Conservation (phyloP, 2,329 filamentous ascomycete genomes). For the Aurifilum marmelostoma region DNA sequence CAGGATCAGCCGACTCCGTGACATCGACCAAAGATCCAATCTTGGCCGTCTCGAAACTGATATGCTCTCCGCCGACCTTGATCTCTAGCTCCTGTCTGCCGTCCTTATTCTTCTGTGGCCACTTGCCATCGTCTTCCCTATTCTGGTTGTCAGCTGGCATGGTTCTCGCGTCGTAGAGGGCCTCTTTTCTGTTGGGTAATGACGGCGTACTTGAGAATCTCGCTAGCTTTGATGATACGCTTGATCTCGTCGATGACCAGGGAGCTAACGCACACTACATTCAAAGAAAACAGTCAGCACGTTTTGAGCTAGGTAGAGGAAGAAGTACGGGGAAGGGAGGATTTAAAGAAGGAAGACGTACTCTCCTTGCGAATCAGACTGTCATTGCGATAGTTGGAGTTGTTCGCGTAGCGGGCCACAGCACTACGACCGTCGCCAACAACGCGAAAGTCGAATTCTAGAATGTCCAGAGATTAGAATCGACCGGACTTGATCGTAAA, state of each 20-base stretch:
- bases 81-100: conserved; percentile 97
- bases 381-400: conserved; percentile 99
- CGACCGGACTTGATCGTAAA: not conserved
- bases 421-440: conserved; percentile 92
- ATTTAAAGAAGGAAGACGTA: conserved; percentile 51
- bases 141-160: conserved; percentile 11
- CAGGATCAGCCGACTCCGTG: conserved; percentile 92
- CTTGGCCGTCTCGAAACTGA: conserved; percentile 99
- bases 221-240: conserved; percentile 93
- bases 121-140: conserved; percentile 97
- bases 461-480: conserved; percentile 33
- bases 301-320: not conserved
- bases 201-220: conserved; percentile 88
- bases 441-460: conserved; percentile 95
- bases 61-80: conserved; percentile 89
- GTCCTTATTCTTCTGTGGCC: conserved; percentile 99
- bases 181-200: not conserved
- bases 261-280: conserved; percentile 90
- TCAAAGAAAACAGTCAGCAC: not conserved
- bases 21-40: conserved; percentile 97
- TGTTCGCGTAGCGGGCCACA: conserved; percentile 95
- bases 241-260: conserved; percentile 92
- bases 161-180: not conserved
- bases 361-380: conserved; percentile 99
- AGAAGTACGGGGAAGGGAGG: not conserved